Conservation (phyloP, 768 basidiomycete species). For the Baorangia bicolor region DNA sequence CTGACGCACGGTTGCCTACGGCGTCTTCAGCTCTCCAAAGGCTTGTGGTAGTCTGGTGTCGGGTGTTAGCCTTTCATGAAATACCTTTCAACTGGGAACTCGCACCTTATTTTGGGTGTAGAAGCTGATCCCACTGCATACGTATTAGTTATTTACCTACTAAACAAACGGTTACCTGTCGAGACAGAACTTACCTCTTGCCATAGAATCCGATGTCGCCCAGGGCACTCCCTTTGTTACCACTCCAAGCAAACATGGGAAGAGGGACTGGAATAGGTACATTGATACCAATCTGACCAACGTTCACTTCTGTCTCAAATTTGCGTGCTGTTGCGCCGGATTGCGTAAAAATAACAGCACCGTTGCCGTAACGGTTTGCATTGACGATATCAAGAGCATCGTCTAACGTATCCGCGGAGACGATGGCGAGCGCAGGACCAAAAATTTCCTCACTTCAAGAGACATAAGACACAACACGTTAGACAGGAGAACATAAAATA, state of each 20-base stretch:
- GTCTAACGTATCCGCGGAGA: conserved; percentile 81
- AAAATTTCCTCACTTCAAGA: conserved; percentile 84
- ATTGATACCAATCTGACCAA: conserved; percentile 93
- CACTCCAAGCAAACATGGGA: conserved; percentile 96
- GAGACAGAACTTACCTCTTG: conserved; percentile 51
- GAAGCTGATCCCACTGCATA: conserved; percentile 80
- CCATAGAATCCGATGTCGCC: conserved; percentile 94
- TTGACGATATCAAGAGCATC: conserved; percentile 91
- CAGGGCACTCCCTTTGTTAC: conserved; percentile 84
- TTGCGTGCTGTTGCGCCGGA: conserved; percentile 92
- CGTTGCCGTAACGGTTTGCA: conserved; percentile 88
- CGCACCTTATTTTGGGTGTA: conserved; percentile 91
- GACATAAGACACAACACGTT: background rate
- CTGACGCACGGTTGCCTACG: conserved; percentile 72
- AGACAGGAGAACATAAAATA: conserved; percentile 22
- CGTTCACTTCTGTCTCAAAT: conserved; percentile 85
- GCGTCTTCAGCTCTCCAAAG: conserved; percentile 92
- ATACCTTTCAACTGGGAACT: background rate
- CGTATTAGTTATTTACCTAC: background rate
- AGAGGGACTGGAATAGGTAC: conserved; percentile 91
- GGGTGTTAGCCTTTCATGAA: conserved; percentile 5
- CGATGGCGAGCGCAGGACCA: conserved; percentile 80
- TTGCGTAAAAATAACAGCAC: conserved; percentile 94
- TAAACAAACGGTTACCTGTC: background rate
- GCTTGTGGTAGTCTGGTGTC: conserved; percentile 77